Percentiles rank a stretch among this genome's conserved stretches.
phyloP scores from a whole-genome alignment of 768 basidiomycete genomes.

The Suillus weaverae region DNA sequence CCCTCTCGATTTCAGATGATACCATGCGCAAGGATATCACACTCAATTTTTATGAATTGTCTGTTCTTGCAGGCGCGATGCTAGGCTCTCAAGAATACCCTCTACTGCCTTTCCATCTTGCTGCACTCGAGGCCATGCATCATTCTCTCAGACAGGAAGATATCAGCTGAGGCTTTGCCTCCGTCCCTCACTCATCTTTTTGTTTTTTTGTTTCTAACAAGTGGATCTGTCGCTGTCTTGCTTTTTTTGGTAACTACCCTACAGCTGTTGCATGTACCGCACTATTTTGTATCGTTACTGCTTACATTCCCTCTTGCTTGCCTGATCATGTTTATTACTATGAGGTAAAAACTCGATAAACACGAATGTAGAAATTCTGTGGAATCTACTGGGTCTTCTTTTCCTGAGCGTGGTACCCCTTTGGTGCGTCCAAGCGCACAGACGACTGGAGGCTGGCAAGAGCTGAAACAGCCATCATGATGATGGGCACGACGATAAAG shows the following conservation, averaged over 20 bases:
- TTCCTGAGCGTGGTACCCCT: conserved; percentile 65
- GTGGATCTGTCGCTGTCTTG: conserved; percentile 8
- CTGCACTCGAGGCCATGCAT: conserved; percentile 66
- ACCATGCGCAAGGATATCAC: conserved; percentile 55
- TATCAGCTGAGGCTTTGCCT: conserved; percentile 18
- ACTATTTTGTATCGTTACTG: conserved; percentile 30
- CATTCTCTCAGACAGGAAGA: conserved; percentile 36
- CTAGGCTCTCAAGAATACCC: conserved; percentile 47
- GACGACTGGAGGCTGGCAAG: conserved; percentile 77
- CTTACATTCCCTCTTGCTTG: conserved; percentile 21
- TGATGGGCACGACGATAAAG: conserved; percentile 66
- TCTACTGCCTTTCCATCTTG: conserved; percentile 70
- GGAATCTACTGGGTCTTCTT: conserved; percentile 70
- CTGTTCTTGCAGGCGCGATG: conserved; percentile 51
- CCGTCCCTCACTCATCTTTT: background rate
- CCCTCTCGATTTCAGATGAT: conserved; percentile 33
- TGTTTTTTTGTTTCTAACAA: conserved; percentile 11
- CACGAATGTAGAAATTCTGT: conserved; percentile 14
- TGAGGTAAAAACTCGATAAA: background rate
- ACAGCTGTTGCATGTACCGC: conserved; percentile 16
- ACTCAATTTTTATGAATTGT: conserved; percentile 67
- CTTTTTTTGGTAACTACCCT: conserved; percentile 10
- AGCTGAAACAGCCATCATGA: conserved; percentile 63
- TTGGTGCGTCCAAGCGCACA: conserved; percentile 59
- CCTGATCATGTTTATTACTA: conserved; percentile 2